Conservation (phyloP, 495 filamentous ascomycete genomes). For the Penicillium maclennaniae region DNA sequence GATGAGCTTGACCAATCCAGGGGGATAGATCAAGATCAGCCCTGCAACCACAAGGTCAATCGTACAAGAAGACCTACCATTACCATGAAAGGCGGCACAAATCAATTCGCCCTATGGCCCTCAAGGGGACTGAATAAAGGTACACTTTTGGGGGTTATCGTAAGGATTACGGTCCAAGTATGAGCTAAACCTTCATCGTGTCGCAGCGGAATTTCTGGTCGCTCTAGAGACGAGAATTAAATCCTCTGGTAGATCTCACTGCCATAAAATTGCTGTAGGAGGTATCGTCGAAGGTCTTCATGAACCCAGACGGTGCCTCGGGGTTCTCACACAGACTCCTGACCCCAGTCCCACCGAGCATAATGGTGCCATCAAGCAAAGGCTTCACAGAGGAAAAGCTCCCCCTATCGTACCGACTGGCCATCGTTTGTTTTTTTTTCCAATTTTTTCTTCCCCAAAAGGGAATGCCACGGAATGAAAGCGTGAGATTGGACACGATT, state of each 20-base stretch:
- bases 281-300: conserved; percentile 9
- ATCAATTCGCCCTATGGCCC: conserved; percentile 8
- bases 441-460: not conserved
- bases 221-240: not conserved
- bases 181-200: conserved; percentile 11
- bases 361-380: conserved; percentile 6
- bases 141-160: conserved; percentile 2
- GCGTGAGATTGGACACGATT: conserved; percentile 9
- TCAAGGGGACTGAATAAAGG: conserved; percentile 8
- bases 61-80: not conserved
- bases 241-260: not conserved
- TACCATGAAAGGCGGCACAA: conserved; percentile 11
- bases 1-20: conserved; percentile 10
- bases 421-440: conserved; percentile 10
- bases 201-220: not conserved
- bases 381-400: conserved; percentile 15
- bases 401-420: conserved; percentile 1
- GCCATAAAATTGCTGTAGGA: conserved; percentile 1
- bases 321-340: not conserved
- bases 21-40: not conserved
- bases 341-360: conserved; percentile 9
- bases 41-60: not conserved
- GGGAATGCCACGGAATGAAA: conserved; percentile 5
- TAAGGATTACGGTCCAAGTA: conserved; percentile 10
- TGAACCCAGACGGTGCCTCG: too few relatives aligned